Percentiles rank a stretch among this genome's conserved stretches.
Evolutionary conservation across 2,329 filamentous ascomycete species (phyloP).

Genomic region (Rhynchosporium graminicola): DNA sequence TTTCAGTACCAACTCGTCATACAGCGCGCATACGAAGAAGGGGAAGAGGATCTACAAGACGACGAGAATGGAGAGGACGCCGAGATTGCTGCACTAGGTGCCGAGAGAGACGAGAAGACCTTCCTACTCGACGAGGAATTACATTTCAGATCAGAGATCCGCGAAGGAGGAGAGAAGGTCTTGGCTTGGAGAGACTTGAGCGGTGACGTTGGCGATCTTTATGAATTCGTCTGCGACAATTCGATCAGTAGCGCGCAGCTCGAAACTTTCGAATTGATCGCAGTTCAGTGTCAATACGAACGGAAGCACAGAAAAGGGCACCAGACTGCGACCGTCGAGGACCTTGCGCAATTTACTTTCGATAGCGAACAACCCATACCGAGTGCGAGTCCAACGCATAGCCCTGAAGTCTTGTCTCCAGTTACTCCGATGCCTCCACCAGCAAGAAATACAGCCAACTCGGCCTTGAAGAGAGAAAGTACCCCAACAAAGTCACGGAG

Average conservation of each 20-base stretch:
- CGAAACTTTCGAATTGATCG: constrained; percentile 76
- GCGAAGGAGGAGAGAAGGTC: constrained; percentile 79
- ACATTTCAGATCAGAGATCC: constrained; percentile 80
- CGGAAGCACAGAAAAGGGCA: constrained; percentile 83
- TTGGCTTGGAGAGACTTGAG: constrained; percentile 95
- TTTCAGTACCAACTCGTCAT: constrained; percentile 97
- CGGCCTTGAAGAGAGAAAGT: constrained; percentile 43
- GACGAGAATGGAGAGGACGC: constrained; percentile 87
- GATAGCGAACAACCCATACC: constrained; percentile 63
- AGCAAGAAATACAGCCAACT: constrained; percentile 45
- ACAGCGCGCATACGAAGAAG: constrained; percentile 95
- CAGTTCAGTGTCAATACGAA: constrained; percentile 96
- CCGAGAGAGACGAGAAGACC: constrained; percentile 93
- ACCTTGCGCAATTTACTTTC: constrained; percentile 83
- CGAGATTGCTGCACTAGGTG: constrained; percentile 69
- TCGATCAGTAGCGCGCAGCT: constrained; percentile 71
- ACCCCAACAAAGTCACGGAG: constrained; percentile 33
- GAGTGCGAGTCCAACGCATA: constrained; percentile 59
- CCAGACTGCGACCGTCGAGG: constrained; percentile 76
- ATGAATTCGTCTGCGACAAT: constrained; percentile 92
- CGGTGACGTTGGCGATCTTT: constrained; percentile 92
- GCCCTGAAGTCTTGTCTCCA: constrained; percentile 48
- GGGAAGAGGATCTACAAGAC: constrained; percentile 86
- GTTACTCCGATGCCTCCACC: constrained; percentile 32
- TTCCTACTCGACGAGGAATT: constrained; percentile 93